phyloP scores from a whole-genome alignment of 345 rosid species.

The Hibiscus syriacus region DNA sequence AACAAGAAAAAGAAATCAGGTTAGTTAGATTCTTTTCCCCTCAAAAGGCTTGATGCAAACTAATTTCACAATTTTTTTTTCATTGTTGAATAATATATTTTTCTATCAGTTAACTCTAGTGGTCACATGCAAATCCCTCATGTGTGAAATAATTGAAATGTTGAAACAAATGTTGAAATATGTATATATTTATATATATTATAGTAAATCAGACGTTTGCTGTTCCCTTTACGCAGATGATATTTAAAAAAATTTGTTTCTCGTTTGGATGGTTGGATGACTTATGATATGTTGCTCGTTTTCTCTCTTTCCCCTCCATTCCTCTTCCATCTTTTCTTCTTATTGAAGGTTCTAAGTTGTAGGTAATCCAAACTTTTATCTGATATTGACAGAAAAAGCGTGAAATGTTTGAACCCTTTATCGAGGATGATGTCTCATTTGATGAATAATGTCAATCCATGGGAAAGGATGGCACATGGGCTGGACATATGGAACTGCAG shows the following conservation, averaged over 20 bases:
- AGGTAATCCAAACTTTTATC: constrained; percentile 16
- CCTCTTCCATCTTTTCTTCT: neutral
- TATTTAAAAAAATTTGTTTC: neutral
- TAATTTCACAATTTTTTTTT: too few relatives aligned
- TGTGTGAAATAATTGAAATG: neutral
- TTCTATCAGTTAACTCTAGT: neutral
- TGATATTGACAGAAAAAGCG: constrained; percentile 49
- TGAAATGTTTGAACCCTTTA: constrained; percentile 79
- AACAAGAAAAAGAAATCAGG: neutral
- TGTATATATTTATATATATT: neutral
- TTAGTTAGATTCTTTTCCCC: neutral
- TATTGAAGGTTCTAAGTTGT: constrained; percentile 3
- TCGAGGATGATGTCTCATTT: constrained; percentile 85
- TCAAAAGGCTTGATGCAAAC: too few relatives aligned
- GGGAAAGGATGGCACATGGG: constrained; percentile 92
- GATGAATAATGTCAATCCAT: constrained; percentile 77
- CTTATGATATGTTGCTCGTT: neutral
- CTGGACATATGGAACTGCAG: constrained; percentile 93
- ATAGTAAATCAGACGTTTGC: neutral
- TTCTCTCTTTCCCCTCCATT: neutral
- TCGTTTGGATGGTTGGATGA: neutral
- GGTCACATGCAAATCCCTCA: neutral
- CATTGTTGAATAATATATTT: too few relatives aligned
- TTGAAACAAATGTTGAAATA: neutral
- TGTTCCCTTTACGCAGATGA: constrained; percentile 2